These are phyloP conservation scores for Eimeria acervulina DNA, from an alignment of 169 alveolate species.

Conservation along the genomic window DNA sequence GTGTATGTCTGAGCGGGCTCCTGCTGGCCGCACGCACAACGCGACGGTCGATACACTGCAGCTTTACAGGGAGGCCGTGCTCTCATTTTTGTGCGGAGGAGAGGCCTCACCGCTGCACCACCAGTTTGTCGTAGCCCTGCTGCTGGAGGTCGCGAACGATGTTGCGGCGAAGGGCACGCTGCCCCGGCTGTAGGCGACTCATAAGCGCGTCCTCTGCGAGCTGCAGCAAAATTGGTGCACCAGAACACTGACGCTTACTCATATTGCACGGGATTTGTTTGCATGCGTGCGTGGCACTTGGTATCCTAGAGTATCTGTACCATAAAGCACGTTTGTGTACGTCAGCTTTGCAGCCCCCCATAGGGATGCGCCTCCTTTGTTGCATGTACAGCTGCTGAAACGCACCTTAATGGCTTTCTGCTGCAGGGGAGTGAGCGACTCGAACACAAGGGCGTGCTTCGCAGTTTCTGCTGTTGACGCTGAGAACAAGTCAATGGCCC, in stretches of 20 bases:
- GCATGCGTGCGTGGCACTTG: neutral
- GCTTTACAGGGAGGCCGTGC: neutral
- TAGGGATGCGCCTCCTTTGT: neutral
- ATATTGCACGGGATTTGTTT: neutral
- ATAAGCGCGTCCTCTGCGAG: constrained; percentile 92
- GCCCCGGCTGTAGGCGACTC: constrained; percentile 91
- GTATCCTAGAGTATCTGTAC: neutral
- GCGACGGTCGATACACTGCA: neutral
- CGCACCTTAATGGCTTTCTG: constrained; percentile 90
- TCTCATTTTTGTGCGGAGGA: neutral
- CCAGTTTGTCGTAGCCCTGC: constrained; percentile 89
- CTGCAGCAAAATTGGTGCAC: constrained; percentile 75
- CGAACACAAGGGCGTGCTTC: constrained; percentile 90
- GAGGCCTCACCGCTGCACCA: constrained; percentile 86
- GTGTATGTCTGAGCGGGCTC: neutral
- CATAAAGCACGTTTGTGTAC: too few species aligned
- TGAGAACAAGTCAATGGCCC: constrained; percentile 94
- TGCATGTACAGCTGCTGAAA: neutral
- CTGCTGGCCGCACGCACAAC: too few species aligned
- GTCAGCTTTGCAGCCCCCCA: neutral
- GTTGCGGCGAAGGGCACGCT: constrained; percentile 90
- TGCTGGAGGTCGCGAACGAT: constrained; percentile 89
- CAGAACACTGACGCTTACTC: neutral
- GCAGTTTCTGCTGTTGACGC: constrained; percentile 95
- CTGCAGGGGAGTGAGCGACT: constrained; percentile 91